Evolutionary conservation across 2,329 filamentous ascomycete species (phyloP).

Genomic region (Paradendryphiella salina): DNA sequence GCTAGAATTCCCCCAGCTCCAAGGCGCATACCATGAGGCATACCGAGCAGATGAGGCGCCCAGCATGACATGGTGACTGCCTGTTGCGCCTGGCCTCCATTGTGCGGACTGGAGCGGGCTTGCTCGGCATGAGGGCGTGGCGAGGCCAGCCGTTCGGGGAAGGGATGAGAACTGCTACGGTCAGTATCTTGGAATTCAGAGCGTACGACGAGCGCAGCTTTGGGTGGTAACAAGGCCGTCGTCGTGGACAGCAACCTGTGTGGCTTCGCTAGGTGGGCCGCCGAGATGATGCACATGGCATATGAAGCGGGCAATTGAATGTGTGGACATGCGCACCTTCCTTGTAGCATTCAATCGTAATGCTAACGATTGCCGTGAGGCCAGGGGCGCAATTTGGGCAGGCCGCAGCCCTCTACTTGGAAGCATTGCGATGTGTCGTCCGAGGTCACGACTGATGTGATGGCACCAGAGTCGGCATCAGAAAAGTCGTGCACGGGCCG

Average conservation of each 20-base stretch:
- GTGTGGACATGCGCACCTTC: slow-evolving; percentile 37
- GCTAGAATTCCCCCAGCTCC: slow-evolving; percentile 41
- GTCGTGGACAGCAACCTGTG: neutral
- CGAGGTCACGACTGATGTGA: slow-evolving; percentile 20
- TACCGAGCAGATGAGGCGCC: slow-evolving; percentile 33
- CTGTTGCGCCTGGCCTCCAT: slow-evolving; percentile 32
- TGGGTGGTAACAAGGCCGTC: neutral
- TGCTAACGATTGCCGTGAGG: slow-evolving; percentile 28
- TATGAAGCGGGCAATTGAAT: slow-evolving; percentile 1
- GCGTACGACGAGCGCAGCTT: neutral
- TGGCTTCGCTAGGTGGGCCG: slow-evolving; percentile 12
- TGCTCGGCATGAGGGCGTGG: slow-evolving; percentile 28
- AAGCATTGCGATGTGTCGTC: slow-evolving; percentile 50
- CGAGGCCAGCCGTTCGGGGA: slow-evolving; percentile 26
- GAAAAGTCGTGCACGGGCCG: slow-evolving; percentile 21
- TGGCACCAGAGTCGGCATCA: slow-evolving; percentile 21
- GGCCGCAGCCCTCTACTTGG: slow-evolving; percentile 53
- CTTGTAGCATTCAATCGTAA: slow-evolving; percentile 32
- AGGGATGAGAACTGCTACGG: slow-evolving; percentile 40
- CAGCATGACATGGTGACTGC: slow-evolving; percentile 23
- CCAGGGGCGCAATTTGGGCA: slow-evolving; percentile 32
- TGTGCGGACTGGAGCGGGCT: slow-evolving; percentile 31
- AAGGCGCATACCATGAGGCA: slow-evolving; percentile 44
- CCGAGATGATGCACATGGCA: slow-evolving; percentile 4
- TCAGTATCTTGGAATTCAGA: slow-evolving; percentile 12